Evolutionary conservation across 2,329 filamentous ascomycete genomes (phyloP).

Genomic region (Fusarium subtropicale): DNA sequence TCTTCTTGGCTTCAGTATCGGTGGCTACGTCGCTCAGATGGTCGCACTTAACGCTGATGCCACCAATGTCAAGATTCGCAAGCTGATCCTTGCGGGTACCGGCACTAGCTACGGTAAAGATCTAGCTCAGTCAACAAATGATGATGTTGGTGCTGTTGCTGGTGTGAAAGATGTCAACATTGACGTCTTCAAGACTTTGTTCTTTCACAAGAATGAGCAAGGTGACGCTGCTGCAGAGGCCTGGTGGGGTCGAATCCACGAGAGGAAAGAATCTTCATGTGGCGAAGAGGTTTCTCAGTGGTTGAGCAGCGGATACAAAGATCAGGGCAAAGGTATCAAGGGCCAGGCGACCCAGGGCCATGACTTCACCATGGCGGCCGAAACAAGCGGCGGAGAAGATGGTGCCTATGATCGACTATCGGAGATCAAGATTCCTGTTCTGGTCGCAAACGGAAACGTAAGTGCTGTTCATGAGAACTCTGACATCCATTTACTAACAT

Average conservation of each 20-base stretch:
- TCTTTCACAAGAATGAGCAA: conserved; percentile 1
- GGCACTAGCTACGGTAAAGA: neutral
- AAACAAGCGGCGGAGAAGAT: neutral
- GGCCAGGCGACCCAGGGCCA: neutral
- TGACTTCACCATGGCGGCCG: neutral
- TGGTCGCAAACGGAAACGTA: conserved; percentile 8
- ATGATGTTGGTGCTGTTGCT: conserved; percentile 1
- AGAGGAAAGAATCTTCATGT: neutral
- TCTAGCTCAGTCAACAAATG: neutral
- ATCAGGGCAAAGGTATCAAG: neutral
- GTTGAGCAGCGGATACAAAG: neutral
- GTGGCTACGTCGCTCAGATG: conserved; percentile 16
- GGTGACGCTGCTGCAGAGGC: conserved; percentile 13
- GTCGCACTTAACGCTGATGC: conserved; percentile 1
- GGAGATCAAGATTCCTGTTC: neutral
- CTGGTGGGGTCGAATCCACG: conserved; percentile 11
- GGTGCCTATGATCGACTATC: neutral
- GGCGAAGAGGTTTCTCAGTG: conserved; percentile 1
- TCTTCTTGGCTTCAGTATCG: neutral
- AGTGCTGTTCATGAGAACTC: neutral
- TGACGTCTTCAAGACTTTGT: conserved; percentile 12
- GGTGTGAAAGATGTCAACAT: conserved; percentile 5
- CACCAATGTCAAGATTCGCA: neutral
- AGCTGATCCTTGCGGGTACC: conserved; percentile 2
- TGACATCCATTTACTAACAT: neutral